phyloP scores from a whole-genome alignment of 805 yeast species.

The Hanseniaspora valbyensis region DNA sequence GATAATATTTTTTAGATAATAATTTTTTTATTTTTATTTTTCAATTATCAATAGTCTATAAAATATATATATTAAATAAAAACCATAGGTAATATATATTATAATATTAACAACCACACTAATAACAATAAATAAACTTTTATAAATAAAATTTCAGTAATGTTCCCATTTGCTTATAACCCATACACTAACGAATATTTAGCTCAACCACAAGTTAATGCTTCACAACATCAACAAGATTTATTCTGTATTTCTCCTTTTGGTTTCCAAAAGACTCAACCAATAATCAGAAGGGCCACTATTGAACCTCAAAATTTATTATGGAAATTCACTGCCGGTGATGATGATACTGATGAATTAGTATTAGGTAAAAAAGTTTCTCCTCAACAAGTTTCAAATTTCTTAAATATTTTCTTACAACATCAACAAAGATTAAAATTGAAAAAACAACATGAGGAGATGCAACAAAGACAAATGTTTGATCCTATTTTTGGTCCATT shows the following conservation, averaged over 20 bases:
- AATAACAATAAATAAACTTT: too few species aligned
- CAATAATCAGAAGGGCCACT: neutral
- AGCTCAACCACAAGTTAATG: neutral
- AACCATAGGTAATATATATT: neutral
- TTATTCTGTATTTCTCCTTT: slow-evolving; percentile 1
- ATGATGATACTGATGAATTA: neutral
- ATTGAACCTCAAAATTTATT: neutral
- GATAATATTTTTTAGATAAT: too few species aligned
- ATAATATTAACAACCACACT: neutral
- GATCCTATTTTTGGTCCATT: slow-evolving; percentile 1
- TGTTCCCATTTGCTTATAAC: slow-evolving; percentile 1
- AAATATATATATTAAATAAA: too few species aligned
- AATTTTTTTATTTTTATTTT: too few species aligned
- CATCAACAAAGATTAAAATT: neutral
- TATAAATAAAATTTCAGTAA: too few species aligned
- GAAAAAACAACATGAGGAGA: neutral
- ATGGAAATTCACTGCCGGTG: neutral
- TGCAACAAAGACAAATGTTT: neutral
- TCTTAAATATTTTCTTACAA: neutral
- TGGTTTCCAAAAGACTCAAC: neutral
- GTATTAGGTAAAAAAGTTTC: neutral
- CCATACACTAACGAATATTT: neutral
- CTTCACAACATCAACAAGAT: neutral
- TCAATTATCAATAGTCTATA: too few species aligned
- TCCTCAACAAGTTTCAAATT: neutral